A percentile compares a stretch with the other conserved stretches of the same genome.
Evolutionary conservation across 225 moss, liverwort and hornwort species (phyloP).

Genomic region (Straminergon stramineum): DNA sequence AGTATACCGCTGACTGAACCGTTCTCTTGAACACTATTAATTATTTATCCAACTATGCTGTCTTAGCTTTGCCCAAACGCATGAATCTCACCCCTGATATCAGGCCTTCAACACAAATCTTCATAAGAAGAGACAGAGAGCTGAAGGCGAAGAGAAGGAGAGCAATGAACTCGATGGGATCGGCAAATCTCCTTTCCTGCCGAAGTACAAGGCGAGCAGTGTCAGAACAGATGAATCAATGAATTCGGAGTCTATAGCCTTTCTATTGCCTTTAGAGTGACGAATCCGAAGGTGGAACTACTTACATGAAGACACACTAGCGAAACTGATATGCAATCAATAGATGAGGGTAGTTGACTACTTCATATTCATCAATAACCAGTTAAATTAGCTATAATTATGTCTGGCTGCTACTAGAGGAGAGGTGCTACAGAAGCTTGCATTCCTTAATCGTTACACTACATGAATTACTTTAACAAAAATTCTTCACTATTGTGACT

Average conservation of each 20-base stretch:
- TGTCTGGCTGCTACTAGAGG: neutral
- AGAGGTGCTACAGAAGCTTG: neutral
- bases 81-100: neutral
- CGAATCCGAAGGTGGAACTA: neutral
- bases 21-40: neutral
- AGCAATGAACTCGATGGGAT: neutral
- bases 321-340: neutral
- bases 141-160: neutral
- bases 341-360: neutral
- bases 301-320: neutral
- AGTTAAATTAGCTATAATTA: neutral
- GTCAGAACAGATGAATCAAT: neutral
- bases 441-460: neutral
- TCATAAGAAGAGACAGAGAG: neutral
- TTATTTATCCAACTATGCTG: neutral
- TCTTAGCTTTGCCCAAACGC: neutral
- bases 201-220: neutral
- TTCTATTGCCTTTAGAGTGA: neutral
- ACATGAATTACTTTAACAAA: neutral
- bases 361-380: neutral
- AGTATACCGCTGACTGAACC: neutral
- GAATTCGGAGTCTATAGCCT: neutral
- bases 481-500: neutral
- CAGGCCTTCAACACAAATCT: neutral
- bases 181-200: neutral